Evolutionary conservation across 306 rosid genomes (phyloP).

Genomic region (Glycyrrhiza uralensis): DNA sequence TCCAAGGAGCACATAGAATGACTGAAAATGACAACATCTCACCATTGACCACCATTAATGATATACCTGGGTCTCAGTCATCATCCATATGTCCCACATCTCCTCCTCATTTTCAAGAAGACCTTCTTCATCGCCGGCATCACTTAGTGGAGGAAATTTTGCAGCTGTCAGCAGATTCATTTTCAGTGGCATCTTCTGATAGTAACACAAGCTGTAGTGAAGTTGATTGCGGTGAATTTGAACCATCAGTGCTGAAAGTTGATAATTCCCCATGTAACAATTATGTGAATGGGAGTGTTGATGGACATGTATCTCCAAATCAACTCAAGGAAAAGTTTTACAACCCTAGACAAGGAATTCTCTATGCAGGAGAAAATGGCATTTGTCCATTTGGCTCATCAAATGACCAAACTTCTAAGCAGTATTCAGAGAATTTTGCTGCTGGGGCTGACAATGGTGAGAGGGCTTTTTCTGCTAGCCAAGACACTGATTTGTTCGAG

Average conservation of each 20-base stretch:
- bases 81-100: constrained; percentile 67
- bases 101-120: constrained; percentile 92
- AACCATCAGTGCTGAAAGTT: constrained; percentile 36
- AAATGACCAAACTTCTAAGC: constrained; percentile 36
- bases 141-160: constrained; percentile 86
- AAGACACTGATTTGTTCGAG: constrained; percentile 39
- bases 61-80: constrained; percentile 57
- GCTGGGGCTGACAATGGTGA: constrained; percentile 33
- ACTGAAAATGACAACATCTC: constrained; percentile 44
- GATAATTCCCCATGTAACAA: constrained; percentile 34
- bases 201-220: constrained; percentile 87
- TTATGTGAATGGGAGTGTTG: constrained; percentile 36
- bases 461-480: constrained; percentile 22
- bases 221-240: constrained; percentile 50
- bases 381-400: constrained; percentile 28
- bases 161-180: constrained; percentile 87
- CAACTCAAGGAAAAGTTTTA: constrained; percentile 29
- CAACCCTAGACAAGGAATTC: constrained; percentile 39
- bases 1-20: constrained; percentile 36
- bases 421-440: constrained; percentile 31
- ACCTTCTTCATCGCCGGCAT: constrained; percentile 90
- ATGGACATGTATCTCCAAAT: constrained; percentile 31
- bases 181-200: constrained; percentile 86
- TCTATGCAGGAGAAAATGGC: constrained; percentile 46
- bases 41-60: constrained; percentile 51